A percentile compares a stretch with the other conserved stretches of the same genome.
phyloP scores from a whole-genome alignment of 2,329 filamentous ascomycete species.

The Cladophialophora immunda region DNA sequence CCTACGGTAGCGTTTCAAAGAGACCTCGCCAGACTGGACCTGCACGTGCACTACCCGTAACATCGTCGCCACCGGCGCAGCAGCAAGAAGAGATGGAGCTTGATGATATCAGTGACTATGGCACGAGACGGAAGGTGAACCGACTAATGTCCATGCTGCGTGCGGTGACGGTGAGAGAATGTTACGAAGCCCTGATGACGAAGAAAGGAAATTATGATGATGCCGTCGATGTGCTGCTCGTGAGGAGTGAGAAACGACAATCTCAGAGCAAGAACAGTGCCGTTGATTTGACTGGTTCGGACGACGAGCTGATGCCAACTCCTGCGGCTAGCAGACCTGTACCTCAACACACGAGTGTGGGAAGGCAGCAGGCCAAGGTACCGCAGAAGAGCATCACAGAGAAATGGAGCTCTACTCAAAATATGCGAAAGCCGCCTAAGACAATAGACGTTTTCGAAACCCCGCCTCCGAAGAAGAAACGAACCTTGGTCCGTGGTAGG shows the following conservation, averaged over 20 bases:
- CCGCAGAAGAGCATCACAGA: conserved; percentile 66
- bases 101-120: conserved; percentile 61
- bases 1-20: conserved; percentile 49
- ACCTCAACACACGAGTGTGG: conserved; percentile 44
- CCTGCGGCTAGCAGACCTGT: conserved; percentile 42
- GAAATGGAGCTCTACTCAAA: conserved; percentile 63
- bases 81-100: conserved; percentile 50
- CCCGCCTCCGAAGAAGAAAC: conserved; percentile 44
- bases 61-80: conserved; percentile 17
- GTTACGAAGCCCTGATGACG: conserved; percentile 59
- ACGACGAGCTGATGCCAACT: conserved; percentile 52
- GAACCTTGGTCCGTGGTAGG: conserved; percentile 60
- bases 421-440: conserved; percentile 40
- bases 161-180: conserved; percentile 54
- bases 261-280: conserved; percentile 31
- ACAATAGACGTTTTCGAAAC: conserved; percentile 39
- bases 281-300: conserved; percentile 49
- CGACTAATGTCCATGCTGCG: conserved; percentile 61
- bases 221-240: conserved; percentile 59
- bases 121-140: conserved; percentile 60
- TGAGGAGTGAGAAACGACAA: conserved; percentile 47
- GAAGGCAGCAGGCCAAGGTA: conserved; percentile 60
- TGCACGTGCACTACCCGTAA: conserved; percentile 57
- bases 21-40: conserved; percentile 52
- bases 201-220: conserved; percentile 64